phyloP scores from a whole-genome alignment of 2,329 filamentous ascomycete species.

The Ustilaginoidea virens region DNA sequence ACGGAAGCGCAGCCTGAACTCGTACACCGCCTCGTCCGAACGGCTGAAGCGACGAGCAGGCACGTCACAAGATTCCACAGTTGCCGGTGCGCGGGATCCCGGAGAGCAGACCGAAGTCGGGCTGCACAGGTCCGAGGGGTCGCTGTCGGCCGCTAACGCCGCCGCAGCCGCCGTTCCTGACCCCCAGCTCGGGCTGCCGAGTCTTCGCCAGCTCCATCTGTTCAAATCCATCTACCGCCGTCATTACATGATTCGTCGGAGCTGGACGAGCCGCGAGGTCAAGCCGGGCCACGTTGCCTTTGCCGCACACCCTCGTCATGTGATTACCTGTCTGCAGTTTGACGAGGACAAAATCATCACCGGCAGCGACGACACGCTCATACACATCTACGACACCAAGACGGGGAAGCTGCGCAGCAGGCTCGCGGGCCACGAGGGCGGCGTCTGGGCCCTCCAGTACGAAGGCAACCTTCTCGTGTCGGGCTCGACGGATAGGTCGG shows the following conservation, averaged over 20 bases:
- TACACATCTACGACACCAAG: slow-evolving; percentile 95
- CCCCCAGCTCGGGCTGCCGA: slow-evolving; percentile 63
- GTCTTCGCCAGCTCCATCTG: slow-evolving; percentile 70
- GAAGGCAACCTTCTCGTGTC: slow-evolving; percentile 91
- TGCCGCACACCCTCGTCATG: slow-evolving; percentile 87
- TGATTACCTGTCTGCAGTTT: slow-evolving; percentile 95
- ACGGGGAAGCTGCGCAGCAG: slow-evolving; percentile 73
- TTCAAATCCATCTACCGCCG: slow-evolving; percentile 94
- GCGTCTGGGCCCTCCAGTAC: slow-evolving; percentile 95
- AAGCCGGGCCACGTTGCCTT: slow-evolving; percentile 89
- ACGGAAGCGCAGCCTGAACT: slow-evolving; percentile 36
- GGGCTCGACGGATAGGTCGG: slow-evolving; percentile 87
- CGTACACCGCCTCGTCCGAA: slow-evolving; percentile 28
- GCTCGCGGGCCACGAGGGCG: slow-evolving; percentile 86
- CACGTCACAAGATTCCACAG: slow-evolving; percentile 24
- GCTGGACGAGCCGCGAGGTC: slow-evolving; percentile 77
- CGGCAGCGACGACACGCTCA: slow-evolving; percentile 92
- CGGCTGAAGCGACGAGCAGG: slow-evolving; percentile 37
- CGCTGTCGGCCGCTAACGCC: slow-evolving; percentile 71
- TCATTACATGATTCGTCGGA: slow-evolving; percentile 77
- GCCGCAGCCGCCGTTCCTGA: slow-evolving; percentile 73
- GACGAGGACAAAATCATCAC: slow-evolving; percentile 97
- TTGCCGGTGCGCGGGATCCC: slow-evolving; percentile 25
- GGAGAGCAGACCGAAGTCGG: slow-evolving; percentile 23
- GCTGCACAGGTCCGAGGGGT: slow-evolving; percentile 56